Evolutionary conservation across 371 early-diverging fungal genomes (phyloP), one percentile per base, ranked within the genome.

Genomic region (Lichtheimia corymbifera): DNA sequence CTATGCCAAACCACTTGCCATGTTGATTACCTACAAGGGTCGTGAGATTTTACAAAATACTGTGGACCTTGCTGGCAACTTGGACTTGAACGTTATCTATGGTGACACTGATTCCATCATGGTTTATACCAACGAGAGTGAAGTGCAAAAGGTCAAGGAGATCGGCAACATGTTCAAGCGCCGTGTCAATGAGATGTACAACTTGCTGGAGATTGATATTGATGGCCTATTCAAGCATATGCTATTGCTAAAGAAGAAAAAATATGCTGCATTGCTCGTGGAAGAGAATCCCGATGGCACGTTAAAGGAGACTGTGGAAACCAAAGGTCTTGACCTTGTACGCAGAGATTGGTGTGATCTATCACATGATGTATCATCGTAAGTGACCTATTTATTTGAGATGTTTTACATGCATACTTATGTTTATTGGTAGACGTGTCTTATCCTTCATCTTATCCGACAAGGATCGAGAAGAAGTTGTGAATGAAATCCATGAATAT

Each of bases 101-200:
- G 99, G 99, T 66, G 99, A 99, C 76, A 99, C 99, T 0, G 99
- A 99, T 79, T 99, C 99, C 3, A 97, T 99, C 63, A 99, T 99
- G 99, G 96, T 99, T 53, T 83, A 99, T 71, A 98, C 98, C 5
- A 89, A 91, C 62, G 87, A 90, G n/a, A 77, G 68, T 12, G 86
- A 92, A n/a, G 66, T 94, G 0, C 71, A 72, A 1, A 82, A 92
- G 50, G 97, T 93, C 50, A 83, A 88, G 49, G 87, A 94, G 43
- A 84, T 97, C 44, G 97, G 96, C 13, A 74, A 85, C 6, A 75
- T 85, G 24, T 79, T 99, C 57, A 92, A 92, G 65, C 82, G 88
- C 56, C 79, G 82, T 25, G 97, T 99, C 56, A 99, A 99, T 72
- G 88, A 91, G 49, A 84, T 89, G 24, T 99, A 99, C 83, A 88